phyloP scores from a whole-genome alignment of 2,329 filamentous ascomycete genomes.

The Clarireedia sp. region DNA sequence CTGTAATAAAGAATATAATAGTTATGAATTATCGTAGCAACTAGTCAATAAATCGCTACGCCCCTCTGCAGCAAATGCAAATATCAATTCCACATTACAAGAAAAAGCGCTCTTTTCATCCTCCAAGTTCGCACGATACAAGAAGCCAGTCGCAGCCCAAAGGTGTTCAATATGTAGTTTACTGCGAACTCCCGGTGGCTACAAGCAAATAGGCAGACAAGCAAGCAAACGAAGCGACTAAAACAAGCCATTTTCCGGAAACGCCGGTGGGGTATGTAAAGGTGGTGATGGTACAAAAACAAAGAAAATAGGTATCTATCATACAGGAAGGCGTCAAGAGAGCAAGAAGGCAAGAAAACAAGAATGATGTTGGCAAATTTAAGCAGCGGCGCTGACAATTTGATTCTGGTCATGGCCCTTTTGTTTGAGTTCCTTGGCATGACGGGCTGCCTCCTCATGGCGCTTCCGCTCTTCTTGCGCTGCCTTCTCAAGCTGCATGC shows the following conservation, averaged over 20 bases:
- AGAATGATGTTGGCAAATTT: background rate
- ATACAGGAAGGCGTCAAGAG: background rate
- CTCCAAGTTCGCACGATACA: too few relatives aligned
- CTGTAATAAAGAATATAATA: too few relatives aligned
- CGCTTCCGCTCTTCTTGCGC: slow-evolving; percentile 10
- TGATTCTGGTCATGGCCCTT: background rate
- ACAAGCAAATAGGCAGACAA: background rate
- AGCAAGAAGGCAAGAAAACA: background rate
- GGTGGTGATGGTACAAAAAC: background rate
- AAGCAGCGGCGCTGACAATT: background rate
- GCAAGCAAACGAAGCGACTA: background rate
- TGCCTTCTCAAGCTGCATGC: slow-evolving; percentile 18
- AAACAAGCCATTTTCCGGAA: background rate
- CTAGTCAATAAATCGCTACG: too few relatives aligned
- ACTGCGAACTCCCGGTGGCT: too few relatives aligned
- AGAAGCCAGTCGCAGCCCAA: too few relatives aligned
- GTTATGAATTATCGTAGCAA: too few relatives aligned
- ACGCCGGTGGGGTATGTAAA: background rate
- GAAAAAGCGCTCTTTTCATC: too few relatives aligned
- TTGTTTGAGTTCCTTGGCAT: background rate
- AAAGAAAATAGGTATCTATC: background rate
- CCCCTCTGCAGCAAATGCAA: too few relatives aligned
- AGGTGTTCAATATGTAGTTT: too few relatives aligned
- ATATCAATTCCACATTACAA: too few relatives aligned
- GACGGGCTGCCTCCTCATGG: background rate